A percentile compares a stretch with the other conserved stretches of the same genome.
Conservation (phyloP, 1,139 yeast genomes). For the Hyphopichia burtonii region DNA sequence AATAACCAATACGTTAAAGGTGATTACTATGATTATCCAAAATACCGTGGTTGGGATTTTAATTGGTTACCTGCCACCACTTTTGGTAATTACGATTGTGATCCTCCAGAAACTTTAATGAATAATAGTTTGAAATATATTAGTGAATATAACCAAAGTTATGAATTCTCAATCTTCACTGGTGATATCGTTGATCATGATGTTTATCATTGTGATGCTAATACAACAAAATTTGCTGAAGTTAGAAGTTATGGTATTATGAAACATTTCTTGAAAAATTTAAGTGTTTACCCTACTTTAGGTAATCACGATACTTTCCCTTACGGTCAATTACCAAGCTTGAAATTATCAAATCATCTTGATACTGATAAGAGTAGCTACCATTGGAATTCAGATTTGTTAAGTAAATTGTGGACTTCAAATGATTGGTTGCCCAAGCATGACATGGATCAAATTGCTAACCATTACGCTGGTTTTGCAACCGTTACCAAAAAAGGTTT, state of each 20-base stretch:
- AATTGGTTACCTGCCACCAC: constrained; percentile 54
- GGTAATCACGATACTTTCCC: constrained; percentile 79
- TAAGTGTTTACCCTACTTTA: constrained; percentile 63
- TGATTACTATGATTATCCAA: constrained; percentile 36
- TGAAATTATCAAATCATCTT: constrained; percentile 24
- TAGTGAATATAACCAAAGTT: constrained; percentile 25
- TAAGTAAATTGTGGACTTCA: constrained; percentile 56
- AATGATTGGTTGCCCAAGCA: constrained; percentile 37
- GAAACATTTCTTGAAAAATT: constrained; percentile 51
- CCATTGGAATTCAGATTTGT: constrained; percentile 58
- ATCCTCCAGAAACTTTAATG: constrained; percentile 59
- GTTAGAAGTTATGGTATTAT: constrained; percentile 49
- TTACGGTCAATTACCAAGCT: constrained; percentile 65
- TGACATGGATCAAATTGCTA: constrained; percentile 18
- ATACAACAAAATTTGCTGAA: constrained; percentile 55
- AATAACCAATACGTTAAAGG: constrained; percentile 38
- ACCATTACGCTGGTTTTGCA: constrained; percentile 65
- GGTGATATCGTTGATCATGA: constrained; percentile 72
- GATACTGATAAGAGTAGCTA: constrained; percentile 50
- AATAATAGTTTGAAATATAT: constrained; percentile 54
- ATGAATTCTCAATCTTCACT: constrained; percentile 64
- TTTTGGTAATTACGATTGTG: constrained; percentile 63
- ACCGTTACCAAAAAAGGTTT: constrained; percentile 56
- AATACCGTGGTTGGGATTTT: constrained; percentile 37
- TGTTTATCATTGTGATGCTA: constrained; percentile 42